Evolutionary conservation across 2,329 filamentous ascomycete species (phyloP), one percentile per base, ranked within the genome.

Genomic region (Pyrenochaeta sp.): DNA sequence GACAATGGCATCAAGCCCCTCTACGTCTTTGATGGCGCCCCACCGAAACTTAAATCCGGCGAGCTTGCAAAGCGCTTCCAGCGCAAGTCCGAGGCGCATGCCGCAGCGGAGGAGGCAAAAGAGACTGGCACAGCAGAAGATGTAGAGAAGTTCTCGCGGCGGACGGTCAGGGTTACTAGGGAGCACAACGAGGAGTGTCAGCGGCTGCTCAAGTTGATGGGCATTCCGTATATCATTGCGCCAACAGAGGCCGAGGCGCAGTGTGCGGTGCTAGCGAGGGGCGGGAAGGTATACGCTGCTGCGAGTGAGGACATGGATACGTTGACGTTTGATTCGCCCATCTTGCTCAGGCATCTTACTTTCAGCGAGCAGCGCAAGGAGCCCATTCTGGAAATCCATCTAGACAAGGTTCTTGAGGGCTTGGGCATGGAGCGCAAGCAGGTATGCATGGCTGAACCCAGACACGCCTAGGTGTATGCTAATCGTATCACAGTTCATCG

Each of bases 231-330:
- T 78, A 94, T 99, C 63, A 87, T 97, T 72, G 95, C 95, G 0
- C 95, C 95, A 0, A 99, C 95, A 0, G 95, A 99, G 79, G 95
- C 95, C 4, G 95, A 99, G 81, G 95, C 95, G 1, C 95, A 99
- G 77, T 99, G 95, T 77, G 95, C 95, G 2, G 90, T 90, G 40
- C 84, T 99, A 61, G 95, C 95, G 0, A 85, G 90, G 60, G 93
- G 91, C 5, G 94, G 93, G 37, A 98, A 98, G 80, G 95, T 99
- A 50, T 99, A 96, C 76, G 95, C 93, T 3, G 95, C 95, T 22
- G 95, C 95, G 2, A 96, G 91, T 64, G 95, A 99, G 80, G 95
- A 99, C 80, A 99, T 99, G 95, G 95, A 99, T 75, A 99, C 95
- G 0, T 82, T 99, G 54, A 98, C 94, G 72, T 99, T 99, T 78